These are phyloP conservation scores for Thelephora aurantiotincta DNA, from an alignment of 768 basidiomycete species.

Conservation along the genomic window DNA sequence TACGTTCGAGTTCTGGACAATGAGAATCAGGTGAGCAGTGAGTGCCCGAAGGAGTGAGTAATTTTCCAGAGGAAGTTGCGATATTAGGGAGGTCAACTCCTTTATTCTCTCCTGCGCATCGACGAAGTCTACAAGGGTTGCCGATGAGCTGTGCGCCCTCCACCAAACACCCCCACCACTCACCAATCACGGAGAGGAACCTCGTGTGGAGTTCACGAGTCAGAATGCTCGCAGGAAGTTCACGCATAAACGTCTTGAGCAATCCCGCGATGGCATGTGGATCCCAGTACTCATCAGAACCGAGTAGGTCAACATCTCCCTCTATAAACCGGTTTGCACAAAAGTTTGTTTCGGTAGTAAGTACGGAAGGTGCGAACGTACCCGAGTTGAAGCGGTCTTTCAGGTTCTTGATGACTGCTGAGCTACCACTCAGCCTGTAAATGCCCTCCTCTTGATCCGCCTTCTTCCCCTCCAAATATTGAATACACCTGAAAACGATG, in stretches of 20 bases:
- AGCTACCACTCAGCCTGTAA: conserved; percentile 89
- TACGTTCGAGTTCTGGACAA: conserved; percentile 77
- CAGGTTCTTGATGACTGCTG: conserved; percentile 85
- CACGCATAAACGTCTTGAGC: conserved; percentile 85
- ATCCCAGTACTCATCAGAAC: conserved; percentile 89
- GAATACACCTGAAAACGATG: conserved; percentile 88
- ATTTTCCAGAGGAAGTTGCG: conserved; percentile 79
- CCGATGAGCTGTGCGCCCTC: conserved; percentile 3
- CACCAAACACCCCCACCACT: conserved; percentile 17
- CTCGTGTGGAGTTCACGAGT: conserved; percentile 83
- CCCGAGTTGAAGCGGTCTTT: conserved; percentile 89
- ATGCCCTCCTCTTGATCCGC: conserved; percentile 97
- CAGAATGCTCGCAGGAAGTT: conserved; percentile 83
- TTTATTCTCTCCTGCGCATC: conserved; percentile 78
- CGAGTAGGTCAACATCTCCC: conserved; percentile 88
- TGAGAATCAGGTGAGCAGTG: conserved; percentile 86
- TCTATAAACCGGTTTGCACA: conserved; percentile 32
- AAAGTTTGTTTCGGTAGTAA: neutral
- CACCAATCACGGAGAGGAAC: conserved; percentile 90
- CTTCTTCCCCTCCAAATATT: conserved; percentile 87
- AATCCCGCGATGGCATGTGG: conserved; percentile 95
- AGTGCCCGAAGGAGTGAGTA: conserved; percentile 90
- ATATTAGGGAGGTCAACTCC: conserved; percentile 79
- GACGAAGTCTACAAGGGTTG: conserved; percentile 52
- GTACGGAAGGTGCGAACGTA: conserved; percentile 21